These are phyloP conservation scores for Solanum chaucha DNA, from an alignment of 257 asterid species.

Conservation along the genomic window DNA sequence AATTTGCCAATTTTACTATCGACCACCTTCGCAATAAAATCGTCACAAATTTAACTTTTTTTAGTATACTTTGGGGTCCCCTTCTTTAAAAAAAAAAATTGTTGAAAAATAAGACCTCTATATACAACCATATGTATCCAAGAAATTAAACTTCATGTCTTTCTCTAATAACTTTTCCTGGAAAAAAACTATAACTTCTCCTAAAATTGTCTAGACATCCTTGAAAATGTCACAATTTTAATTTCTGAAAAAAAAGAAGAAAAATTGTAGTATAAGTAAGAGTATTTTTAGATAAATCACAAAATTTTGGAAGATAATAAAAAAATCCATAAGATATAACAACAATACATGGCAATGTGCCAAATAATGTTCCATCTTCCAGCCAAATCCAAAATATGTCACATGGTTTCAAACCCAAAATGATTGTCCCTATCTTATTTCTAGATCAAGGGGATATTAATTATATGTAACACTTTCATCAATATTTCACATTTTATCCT, in stretches of 20 bases:
- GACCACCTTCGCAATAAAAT: not conserved
- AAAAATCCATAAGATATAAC: constrained; percentile 17
- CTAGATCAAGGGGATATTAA: not conserved
- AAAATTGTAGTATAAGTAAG: not conserved
- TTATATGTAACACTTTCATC: not conserved
- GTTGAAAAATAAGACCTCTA: not conserved
- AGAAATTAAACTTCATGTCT: not conserved
- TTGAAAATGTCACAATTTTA: not conserved
- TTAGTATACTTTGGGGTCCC: not conserved
- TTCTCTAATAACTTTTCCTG: not conserved
- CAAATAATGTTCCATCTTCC: constrained; percentile 10
- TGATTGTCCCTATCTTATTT: not conserved
- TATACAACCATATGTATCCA: not conserved
- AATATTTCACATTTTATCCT: not conserved
- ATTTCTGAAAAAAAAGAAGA: not conserved
- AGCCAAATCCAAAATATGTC: constrained; percentile 16
- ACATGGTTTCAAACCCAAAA: constrained; percentile 25
- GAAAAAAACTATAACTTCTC: not conserved
- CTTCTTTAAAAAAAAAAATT: not conserved
- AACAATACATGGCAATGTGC: constrained; percentile 10
- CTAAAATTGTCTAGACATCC: not conserved
- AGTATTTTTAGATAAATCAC: not conserved
- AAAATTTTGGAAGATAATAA: not conserved
- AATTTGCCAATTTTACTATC: not conserved
- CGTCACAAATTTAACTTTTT: not conserved